Evolutionary conservation across 352 stramenopile genomes (phyloP), one percentile per base, ranked within the genome.

Genomic region (Globisporangium echinulatum): DNA sequence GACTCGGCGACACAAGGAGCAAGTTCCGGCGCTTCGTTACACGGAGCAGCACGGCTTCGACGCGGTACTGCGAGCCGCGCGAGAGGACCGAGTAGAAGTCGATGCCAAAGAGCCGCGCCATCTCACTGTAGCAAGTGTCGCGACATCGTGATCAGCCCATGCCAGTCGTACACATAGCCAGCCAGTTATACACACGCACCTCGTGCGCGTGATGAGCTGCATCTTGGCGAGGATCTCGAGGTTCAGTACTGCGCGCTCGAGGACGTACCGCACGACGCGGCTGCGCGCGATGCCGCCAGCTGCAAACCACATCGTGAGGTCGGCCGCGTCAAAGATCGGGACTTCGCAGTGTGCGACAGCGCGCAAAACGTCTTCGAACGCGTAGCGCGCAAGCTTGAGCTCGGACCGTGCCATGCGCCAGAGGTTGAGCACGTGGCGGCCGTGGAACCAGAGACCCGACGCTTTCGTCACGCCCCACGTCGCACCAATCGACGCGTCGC

Each of bases 61-160:
- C 93, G 50, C 92, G 80, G 65, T 94, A 98, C 62, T 98, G 94
- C 8, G 92, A 98, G 2, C 94, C 94, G 11, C 94, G 78, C 11
- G 83, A 97, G 0, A 98, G 70, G 7, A 97, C 90, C 0, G 88
- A 97, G 70, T 94, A 97, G 54, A 98, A 97, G 52, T 97, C 90
- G 56, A 98, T 97, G 7, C 94, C 94, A 76, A 98, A 96, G 15
- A 98, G 66, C 8, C 92, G 77, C 19, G 93, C 90, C 85, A 97
- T 96, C 58, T 98, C 93, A 60, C 80, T 94, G n/a, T 0, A 63
- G 15, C 37, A 47, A 33, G 25, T 33, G 25, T 33, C 25, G 25
- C 25, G 25, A 3, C 25, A 33, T 33, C 25, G 25, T 33, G 25
- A 33, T 33, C 25, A 33, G 25, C 25, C 25, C 25, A 33, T 33